Evolutionary conservation across 2,329 filamentous ascomycete genomes (phyloP), one percentile per base, ranked within the genome.

Genomic region (Aspergillus brasiliensis): DNA sequence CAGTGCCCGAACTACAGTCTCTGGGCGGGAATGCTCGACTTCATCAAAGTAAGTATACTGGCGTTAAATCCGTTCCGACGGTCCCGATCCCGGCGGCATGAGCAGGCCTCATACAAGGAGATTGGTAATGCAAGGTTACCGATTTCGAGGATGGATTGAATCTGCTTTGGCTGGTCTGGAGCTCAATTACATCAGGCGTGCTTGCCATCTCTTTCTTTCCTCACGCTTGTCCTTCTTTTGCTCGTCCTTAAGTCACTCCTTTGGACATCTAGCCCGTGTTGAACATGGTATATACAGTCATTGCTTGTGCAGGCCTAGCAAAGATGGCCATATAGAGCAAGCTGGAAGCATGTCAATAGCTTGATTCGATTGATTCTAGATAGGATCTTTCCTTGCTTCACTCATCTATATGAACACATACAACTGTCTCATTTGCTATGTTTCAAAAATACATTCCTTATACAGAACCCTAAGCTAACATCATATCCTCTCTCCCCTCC

Each of bases 1-100:
- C 95, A 99, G 76, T 81, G 97, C 67, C 95, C 95, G 56, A 98
- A 99, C 79, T 97, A 95, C 80, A 88, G 86, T 68, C 85, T 97
- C 67, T 99, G 95, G 95, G 88, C 91, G 28, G 89, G 92, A 57
- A 91, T 97, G 63, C 88, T 91, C 78, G 87, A 84, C 67, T 96
- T 97, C 74, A 79, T 97, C 70, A 89, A 85, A 82, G 94, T 95
- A 85, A 81, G 85, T 81, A 60, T 76, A 58, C 56, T 73, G 47
- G 62, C 78, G 67, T 74, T 80, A 76, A 64, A 77, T 58, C 74
- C 69, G 21, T 73, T 68, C 63, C 65, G 69, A 56, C 67, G 57
- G 47, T 70, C 65, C 69, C 69, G 63, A 58, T 67, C 63, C 62
- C 64, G 66, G 57, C 61, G 61, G 57, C 62, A 67, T 51, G 64